phyloP scores from a whole-genome alignment of 306 rosid species.

The Citrullus colocynthis region DNA sequence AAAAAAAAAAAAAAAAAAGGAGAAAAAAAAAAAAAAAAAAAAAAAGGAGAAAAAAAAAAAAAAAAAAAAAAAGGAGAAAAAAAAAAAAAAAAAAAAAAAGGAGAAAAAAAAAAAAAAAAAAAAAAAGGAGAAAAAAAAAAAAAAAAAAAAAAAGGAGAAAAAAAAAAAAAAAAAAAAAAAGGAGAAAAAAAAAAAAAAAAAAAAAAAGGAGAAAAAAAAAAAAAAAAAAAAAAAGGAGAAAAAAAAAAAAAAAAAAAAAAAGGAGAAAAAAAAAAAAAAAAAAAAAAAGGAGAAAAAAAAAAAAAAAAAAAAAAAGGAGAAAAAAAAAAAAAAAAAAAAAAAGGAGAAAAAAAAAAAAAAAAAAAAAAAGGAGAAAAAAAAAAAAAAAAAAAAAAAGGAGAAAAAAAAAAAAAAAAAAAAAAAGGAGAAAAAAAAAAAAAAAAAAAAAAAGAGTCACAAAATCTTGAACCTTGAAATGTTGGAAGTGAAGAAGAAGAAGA shows the following conservation, averaged over 20 bases:
- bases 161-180: background rate
- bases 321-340: background rate
- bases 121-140: background rate
- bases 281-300: background rate
- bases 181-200: background rate
- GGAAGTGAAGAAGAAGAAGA: background rate
- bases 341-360: background rate
- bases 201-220: background rate
- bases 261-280: background rate
- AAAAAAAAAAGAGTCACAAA: background rate
- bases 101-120: background rate
- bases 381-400: background rate
- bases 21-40: background rate
- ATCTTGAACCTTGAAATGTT: background rate
- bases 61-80: background rate
- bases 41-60: background rate
- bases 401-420: background rate
- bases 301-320: background rate
- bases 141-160: background rate
- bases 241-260: background rate
- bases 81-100: background rate
- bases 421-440: background rate
- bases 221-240: background rate
- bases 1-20: background rate
- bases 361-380: background rate